Evolutionary conservation across 2,329 filamentous ascomycete genomes (phyloP), one percentile per base, ranked within the genome.

Genomic region (Aspergillus ochraceoroseus): DNA sequence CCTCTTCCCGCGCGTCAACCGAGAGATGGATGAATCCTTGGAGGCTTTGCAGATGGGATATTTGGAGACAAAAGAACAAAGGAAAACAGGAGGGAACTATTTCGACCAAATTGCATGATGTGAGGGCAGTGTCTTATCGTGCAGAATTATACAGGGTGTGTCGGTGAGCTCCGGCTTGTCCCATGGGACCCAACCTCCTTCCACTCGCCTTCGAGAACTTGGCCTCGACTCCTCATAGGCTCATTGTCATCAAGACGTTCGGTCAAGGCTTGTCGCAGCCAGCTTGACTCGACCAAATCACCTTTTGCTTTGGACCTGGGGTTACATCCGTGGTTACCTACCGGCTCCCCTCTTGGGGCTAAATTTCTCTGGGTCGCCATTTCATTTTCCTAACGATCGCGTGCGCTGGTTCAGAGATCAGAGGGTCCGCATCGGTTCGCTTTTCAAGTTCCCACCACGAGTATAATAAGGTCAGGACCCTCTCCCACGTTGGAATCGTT

Each of bases 381-480:
- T 44, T 41, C 18, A 31, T 30, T 36, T 41, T 45, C 47, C 35
- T 35, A 28, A 34, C 40, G 30, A 46, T 47, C 40, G 40, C 30
- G 28, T 26, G 42, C 31, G 36, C 26, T 40, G 47, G 40, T 35
- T 33, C 43, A 33, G 36, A 74, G 86, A 90, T 77, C 94, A 94
- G 70, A 79, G 57, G 85, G 94, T 59, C 92, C 86, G 17, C 87
- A 94, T 67, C 82, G 87, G 41, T 9, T 22, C 20, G 9, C 20
- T 22, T 39, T 47, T 38, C 40, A 32, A 42, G 33, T 41, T 31
- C 41, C 48, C 52, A 53, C 52, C 29, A 35, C 42, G 27, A 57
- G 41, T 54, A 58, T 57, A 59, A 59, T 56, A 58, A 54, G 52
- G 41, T 46, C 46, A 31, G 32, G 30, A 34, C 46, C 44, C 17